phyloP scores from a whole-genome alignment of 495 filamentous ascomycete genomes.

The Rhypophila decipiens region DNA sequence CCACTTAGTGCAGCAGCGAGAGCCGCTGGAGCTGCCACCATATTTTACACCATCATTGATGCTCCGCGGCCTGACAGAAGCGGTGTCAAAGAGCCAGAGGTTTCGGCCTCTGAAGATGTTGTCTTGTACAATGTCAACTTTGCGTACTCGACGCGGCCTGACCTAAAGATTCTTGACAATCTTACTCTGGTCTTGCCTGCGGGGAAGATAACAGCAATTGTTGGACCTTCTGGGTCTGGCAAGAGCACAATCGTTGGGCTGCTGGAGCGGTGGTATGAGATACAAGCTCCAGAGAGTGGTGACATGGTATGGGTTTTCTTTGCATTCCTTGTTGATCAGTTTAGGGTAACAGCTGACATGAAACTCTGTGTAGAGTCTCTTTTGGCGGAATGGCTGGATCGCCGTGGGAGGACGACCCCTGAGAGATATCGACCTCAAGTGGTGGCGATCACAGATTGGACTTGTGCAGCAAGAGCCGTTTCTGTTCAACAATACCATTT shows the following conservation, averaged over 20 bases:
- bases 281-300: slow-evolving; percentile 42
- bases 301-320: slow-evolving; percentile 28
- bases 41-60: slow-evolving; percentile 54
- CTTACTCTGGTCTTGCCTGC: slow-evolving; percentile 55
- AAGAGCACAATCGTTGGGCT: slow-evolving; percentile 63
- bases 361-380: slow-evolving; percentile 23
- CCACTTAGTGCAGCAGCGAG: slow-evolving; percentile 45
- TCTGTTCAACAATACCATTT: slow-evolving; percentile 64
- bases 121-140: slow-evolving; percentile 54
- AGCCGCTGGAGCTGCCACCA: slow-evolving; percentile 46
- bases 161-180: slow-evolving; percentile 49
- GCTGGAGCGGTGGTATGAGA: slow-evolving; percentile 58
- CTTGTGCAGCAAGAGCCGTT: slow-evolving; percentile 66
- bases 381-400: slow-evolving; percentile 43
- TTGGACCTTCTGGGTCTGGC: slow-evolving; percentile 70
- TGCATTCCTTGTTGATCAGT: neutral
- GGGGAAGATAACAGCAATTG: slow-evolving; percentile 79
- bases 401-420: slow-evolving; percentile 49
- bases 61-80: slow-evolving; percentile 39
- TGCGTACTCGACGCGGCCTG: slow-evolving; percentile 57
- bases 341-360: slow-evolving; percentile 5
- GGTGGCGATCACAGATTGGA: slow-evolving; percentile 60
- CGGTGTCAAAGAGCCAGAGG: slow-evolving; percentile 41
- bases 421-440: slow-evolving; percentile 48
- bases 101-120: slow-evolving; percentile 47